Conservation (phyloP, 2,329 filamentous ascomycete species). For the Epichloe coenophiala region DNA sequence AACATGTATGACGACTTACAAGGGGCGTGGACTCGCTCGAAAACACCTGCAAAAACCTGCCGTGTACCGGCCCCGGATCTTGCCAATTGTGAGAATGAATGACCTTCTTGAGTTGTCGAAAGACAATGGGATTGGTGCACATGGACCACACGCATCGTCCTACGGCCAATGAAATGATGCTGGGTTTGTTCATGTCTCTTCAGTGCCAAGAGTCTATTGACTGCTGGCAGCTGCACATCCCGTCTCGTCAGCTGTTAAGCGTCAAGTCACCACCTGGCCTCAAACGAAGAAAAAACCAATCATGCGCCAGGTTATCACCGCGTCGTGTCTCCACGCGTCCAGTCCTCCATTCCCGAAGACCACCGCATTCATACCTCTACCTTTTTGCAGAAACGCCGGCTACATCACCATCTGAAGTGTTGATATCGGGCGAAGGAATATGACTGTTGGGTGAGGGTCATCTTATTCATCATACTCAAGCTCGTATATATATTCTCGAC, state of each 20-base stretch:
- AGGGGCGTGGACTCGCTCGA: slow-evolving; percentile 2
- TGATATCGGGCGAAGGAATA: not conserved
- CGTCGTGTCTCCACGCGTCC: not conserved
- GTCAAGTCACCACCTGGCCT: not conserved
- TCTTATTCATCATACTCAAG: not conserved
- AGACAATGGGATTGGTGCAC: not conserved
- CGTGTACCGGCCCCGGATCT: no score
- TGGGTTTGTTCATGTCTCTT: not conserved
- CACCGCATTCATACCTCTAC: not conserved
- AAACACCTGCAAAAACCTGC: no score
- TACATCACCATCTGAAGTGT: not conserved
- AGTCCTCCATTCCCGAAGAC: not conserved
- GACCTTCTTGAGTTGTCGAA: not conserved
- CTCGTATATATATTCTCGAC: not conserved
- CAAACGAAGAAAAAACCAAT: not conserved
- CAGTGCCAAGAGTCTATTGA: not conserved
- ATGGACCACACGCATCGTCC: not conserved
- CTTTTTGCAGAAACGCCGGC: not conserved
- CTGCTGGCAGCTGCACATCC: not conserved
- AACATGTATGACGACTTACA: no score
- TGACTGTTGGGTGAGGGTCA: not conserved
- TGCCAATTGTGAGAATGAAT: not conserved
- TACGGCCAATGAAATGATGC: not conserved
- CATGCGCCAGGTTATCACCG: not conserved
- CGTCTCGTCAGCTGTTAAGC: not conserved